Base-by-base conservation (phyloP, 2,329 filamentous ascomycete species). In the Tolypocladium tropicale region DNA sequence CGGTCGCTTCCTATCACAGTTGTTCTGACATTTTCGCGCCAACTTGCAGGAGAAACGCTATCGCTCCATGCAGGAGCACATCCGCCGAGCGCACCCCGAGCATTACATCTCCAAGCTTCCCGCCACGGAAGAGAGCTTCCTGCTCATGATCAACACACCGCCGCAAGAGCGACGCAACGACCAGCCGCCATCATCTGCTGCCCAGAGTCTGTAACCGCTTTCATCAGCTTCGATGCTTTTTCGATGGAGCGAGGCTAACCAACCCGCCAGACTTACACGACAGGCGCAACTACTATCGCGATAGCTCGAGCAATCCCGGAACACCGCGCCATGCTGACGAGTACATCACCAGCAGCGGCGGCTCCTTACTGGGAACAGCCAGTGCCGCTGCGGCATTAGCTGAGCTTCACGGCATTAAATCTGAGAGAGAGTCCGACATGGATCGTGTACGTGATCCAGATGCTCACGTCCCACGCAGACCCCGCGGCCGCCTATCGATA, bases 11-110 rank as follows among this genome's bases (percentile, higher is more conserved):
- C 32, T n/a, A 28, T 49, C 46, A 18, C 46, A 49, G 28, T 49
- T 16, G 28, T 49, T 52, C 64, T 61, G 63, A 67, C 63, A 56
- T 10, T 58, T 56, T 56, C 59, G 60, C 62, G 61, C 58, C 57
- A 53, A 55, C 61, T 62, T 63, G 71, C 74, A 95, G 90, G 90
- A 95, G 78, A 95, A 95, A 75, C 84, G 90, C 64, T 99, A 92
- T 77, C 91, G 94, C 72, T 97, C 93, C 61, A 97, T 99, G 90
- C 94, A 97, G 76, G 94, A 99, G 81, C 94, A 99, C 70, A 97
- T 99, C 68, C 90, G 94, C 67, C 87, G 94, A 72, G 93, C 94
- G 63, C 94, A 99, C 72, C 93, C 93, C 59, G 91, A 95, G 72
- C 88, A 96, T 72, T 97, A 97, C 76, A 95, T 99, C 65, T 86